phyloP scores from a whole-genome alignment of 306 rosid species.

The Cajanus cajan region DNA sequence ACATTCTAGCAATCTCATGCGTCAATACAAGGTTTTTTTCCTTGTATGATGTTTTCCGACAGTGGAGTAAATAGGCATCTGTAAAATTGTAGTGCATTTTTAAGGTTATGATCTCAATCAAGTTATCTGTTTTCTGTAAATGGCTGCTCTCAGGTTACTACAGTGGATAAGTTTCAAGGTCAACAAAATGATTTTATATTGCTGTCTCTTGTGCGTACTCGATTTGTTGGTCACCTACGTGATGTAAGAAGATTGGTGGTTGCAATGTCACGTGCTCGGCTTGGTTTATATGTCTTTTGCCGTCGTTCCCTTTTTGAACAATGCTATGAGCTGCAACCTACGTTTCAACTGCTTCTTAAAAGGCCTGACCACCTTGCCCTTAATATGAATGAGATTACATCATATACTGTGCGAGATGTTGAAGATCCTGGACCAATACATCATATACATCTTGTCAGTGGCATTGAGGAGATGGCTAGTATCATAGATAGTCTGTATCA shows the following conservation, averaged over 20 bases:
- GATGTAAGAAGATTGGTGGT: slow-evolving; percentile 98
- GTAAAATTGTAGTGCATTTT: background rate
- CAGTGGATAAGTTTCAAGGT: slow-evolving; percentile 98
- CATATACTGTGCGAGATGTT: slow-evolving; percentile 64
- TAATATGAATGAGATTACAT: slow-evolving; percentile 61
- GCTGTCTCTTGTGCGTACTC: slow-evolving; percentile 91
- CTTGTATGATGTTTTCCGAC: background rate
- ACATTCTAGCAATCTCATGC: background rate
- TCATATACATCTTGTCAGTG: slow-evolving; percentile 67
- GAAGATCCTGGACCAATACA: slow-evolving; percentile 66
- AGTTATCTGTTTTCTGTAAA: slow-evolving; percentile 10
- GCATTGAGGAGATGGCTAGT: slow-evolving; percentile 77
- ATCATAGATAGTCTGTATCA: slow-evolving; percentile 67
- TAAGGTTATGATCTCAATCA: background rate
- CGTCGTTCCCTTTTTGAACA: slow-evolving; percentile 94
- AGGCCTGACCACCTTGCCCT: slow-evolving; percentile 87
- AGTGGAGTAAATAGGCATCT: background rate
- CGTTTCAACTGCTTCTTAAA: slow-evolving; percentile 86
- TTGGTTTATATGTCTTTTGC: slow-evolving; percentile 90
- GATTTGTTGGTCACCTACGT: slow-evolving; percentile 96
- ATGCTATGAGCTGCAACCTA: slow-evolving; percentile 94
- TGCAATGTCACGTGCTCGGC: slow-evolving; percentile 99
- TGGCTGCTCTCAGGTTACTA: slow-evolving; percentile 63
- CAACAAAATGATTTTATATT: slow-evolving; percentile 96
- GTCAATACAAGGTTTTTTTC: background rate